Evolutionary conservation across 768 basidiomycete species (phyloP), one percentile per base, ranked within the genome.

Genomic region (Xerocomellus amylosporus): DNA sequence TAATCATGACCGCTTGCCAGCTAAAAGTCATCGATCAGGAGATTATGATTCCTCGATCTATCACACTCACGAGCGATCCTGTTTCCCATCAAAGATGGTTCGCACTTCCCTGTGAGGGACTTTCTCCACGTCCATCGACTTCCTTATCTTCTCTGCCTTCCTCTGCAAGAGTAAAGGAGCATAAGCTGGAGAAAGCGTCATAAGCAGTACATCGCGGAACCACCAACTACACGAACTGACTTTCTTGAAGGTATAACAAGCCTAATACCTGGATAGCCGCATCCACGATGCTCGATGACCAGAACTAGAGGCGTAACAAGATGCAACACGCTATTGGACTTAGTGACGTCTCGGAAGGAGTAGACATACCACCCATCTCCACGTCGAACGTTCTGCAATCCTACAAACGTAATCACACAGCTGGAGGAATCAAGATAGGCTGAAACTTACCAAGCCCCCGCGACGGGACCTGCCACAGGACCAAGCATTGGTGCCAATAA

Each of bases 331-430:
- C 10, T 10, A 49, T 49, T 7, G 4, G 15, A 26, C 12, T 8
- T 20, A 36, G 19, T 13, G 15, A 41, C 0, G 12, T 7, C 3
- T 17, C 0, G 2, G 37, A 36, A 39, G 4, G 20, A 41, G 4
- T 13, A 36, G 5, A 74, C 81, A 39, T 66, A 81, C 82, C 30
- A 87, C 85, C 86, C 86, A 88, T 66, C 84, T 73, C 87, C 87
- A 89, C 0, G 83, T 84, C 0, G 84, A 78, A 36, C 71, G 73
- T 39, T 87, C 73, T 0, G 82, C 81, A 26, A 90, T 79, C 74
- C 59, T 79, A 15, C 60, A 64, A 13, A 64, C 58, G 31, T 0
- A 19, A 31, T 46, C 4, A 48, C 24, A 42, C 20, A 20, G 13
- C 14, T 3, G 19, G n/a, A 13, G 9, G 14, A 20, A 37, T 41